Evolutionary conservation across 208 protist species (phyloP), one percentile per base, ranked within the genome.

Genomic region (Leishmania guyanensis): DNA sequence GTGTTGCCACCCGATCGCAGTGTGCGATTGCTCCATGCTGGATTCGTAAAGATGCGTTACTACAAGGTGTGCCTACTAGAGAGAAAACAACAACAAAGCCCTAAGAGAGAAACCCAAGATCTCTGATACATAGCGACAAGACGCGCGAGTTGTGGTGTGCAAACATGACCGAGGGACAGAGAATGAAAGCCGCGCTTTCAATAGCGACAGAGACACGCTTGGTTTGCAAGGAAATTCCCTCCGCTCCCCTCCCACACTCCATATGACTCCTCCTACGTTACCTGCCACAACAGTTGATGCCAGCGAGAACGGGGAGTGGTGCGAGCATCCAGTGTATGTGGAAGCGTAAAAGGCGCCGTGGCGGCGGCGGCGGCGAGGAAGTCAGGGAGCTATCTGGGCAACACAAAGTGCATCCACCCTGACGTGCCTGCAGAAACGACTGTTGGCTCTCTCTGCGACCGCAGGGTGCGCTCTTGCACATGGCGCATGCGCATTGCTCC

Each of bases 51-150:
- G 36, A 65, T 77, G 73, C 73, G 51, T 77, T 77, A 77, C 73
- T 77, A 77, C 73, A 54, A 65, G 56, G 54, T 64, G 73, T 77
- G 20, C 33, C 73, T 77, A 77, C 73, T 77, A 77, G 17, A 64
- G 73, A 62, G n/a, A 77, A 48, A 64, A n/a, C 29, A 64, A 76
- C 60, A 33, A 10, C n/a, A 5, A 65, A 29, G 39, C 17, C 43
- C 68, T 53, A 51, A 14, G 43, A 72, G 68, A 36, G 39, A 72
- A 48, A 53, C 68, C 36, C 22, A 1, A 72, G 0, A 50, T 29
- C 43, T n/a, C 26, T 53, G 22, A 10, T 48, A 50, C 20, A 72
- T 17, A 43, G 43, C 43, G 8, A 17, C 68, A 29, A 72, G 43
- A 51, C 68, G 22, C 68, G 20, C 68, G 1, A 0, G 68, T 53